Conservation (phyloP, 257 asterid species). For the Solanum paucissectum region DNA sequence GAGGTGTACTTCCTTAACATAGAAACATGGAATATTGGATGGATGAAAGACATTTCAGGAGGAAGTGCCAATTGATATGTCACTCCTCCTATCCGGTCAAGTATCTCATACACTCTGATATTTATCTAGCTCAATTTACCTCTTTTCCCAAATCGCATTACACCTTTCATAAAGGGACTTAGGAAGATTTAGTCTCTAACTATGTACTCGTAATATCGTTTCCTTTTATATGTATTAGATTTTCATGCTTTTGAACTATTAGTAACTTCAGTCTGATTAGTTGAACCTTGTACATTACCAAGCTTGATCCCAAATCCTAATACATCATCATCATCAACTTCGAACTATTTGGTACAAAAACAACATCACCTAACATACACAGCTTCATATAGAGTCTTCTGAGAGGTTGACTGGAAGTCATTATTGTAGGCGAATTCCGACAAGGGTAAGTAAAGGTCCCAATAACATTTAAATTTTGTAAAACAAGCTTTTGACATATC, state of each 20-base stretch:
- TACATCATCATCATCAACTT: neutral
- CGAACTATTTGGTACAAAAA: no score
- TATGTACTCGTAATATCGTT: neutral
- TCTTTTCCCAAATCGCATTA: neutral
- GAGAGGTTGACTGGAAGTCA: neutral
- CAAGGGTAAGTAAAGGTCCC: neutral
- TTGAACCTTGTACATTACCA: neutral
- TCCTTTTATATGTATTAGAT: no score
- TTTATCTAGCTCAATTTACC: neutral
- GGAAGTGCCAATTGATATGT: no score
- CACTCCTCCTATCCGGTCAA: no score
- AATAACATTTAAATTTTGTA: neutral
- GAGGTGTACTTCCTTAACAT: no score
- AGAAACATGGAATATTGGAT: no score
- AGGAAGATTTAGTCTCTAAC: neutral
- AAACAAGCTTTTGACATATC: neutral
- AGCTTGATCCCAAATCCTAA: neutral
- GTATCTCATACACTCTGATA: no score
- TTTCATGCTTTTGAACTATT: neutral
- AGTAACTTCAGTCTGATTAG: neutral
- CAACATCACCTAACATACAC: neutral
- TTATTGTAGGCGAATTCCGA: neutral
- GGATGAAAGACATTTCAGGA: no score
- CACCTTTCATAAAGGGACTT: neutral
- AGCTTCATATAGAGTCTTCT: neutral